These are phyloP conservation scores for Mortierella claussenii DNA, from an alignment of 192 early-diverging fungal genomes.

Conservation along the genomic window DNA sequence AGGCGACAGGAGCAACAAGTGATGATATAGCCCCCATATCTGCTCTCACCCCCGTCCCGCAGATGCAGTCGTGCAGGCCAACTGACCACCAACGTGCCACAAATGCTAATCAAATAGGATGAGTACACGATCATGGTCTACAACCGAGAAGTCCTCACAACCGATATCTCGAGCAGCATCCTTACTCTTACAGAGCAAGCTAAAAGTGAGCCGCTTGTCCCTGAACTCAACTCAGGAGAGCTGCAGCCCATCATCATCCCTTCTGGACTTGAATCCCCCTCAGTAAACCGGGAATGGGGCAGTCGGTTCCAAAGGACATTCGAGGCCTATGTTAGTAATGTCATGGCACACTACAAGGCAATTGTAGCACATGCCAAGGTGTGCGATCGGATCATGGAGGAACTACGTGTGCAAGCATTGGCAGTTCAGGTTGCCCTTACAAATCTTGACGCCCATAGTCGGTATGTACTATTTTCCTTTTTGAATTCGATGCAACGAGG, in stretches of 20 bases:
- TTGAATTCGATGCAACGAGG: neutral
- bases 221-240: conserved; percentile 20
- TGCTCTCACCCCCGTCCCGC: no score
- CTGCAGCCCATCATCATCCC: conserved; percentile 49
- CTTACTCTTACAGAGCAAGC: conserved; percentile 56
- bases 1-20: no score
- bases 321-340: conserved; percentile 26
- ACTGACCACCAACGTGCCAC: neutral
- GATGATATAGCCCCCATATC: no score
- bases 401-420: conserved; percentile 59
- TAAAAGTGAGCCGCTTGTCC: conserved; percentile 42
- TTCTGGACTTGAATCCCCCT: conserved; percentile 35
- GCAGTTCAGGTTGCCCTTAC: conserved; percentile 62
- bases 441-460: conserved; percentile 61
- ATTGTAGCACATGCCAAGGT: conserved; percentile 49
- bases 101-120: conserved; percentile 35
- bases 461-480: conserved; percentile 3
- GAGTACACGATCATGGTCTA: conserved; percentile 65
- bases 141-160: conserved; percentile 60
- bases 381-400: conserved; percentile 55
- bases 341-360: conserved; percentile 42
- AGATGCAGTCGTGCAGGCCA: neutral
- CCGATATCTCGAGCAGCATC: conserved; percentile 53
- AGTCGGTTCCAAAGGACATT: conserved; percentile 32
- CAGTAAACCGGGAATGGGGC: conserved; percentile 28